Evolutionary conservation across 345 rosid species (phyloP), one percentile per base, ranked within the genome.

Genomic region (Stellera chamaejasme): DNA sequence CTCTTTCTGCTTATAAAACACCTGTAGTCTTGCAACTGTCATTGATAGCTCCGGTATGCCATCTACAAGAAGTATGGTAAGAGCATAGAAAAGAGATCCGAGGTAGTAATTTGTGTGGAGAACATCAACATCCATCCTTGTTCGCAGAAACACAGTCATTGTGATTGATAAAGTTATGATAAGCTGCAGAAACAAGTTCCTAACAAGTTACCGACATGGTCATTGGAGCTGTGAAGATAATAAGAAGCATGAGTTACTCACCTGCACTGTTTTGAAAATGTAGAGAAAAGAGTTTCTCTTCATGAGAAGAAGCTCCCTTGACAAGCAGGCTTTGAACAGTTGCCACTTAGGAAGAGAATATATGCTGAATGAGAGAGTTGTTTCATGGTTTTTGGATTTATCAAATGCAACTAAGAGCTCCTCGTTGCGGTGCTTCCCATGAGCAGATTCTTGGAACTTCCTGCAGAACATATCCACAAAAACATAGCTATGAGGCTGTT

Each of bases 261-360:
- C 84, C 81, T 78, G 89, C 52, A n/a, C 11, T 45, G 77, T 60
- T 69, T 82, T 80, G 67, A 78, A 78, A 6, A 77, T 51, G 41
- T 82, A 80, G 15, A 80, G n/a, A 19, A 80, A 80, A 13, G 70
- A 66, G 52, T 82, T 82, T 66, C 94, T 85, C 70, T 67, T 82
- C 81, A 77, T 77, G 11, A 85, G 74, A 54, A 85, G 81, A 50
- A 73, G 44, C 59, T 85, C 87, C 68, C 89, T 82, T n/a, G 69
- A 59, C 44, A 69, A 63, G 62, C 94, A 85, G 26, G 80, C 81
- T 65, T 39, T 77, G n/a, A 85, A 65, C 56, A 85, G 65, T 47
- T 82, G 75, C 83, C 74, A 78, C 53, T 62, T 78, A 6, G 87
- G 64, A 36, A 79, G 56, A 23, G 83, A 77, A 61, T 75, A 75